Conservation (phyloP, 1,284 basidiomycete species). For the Cerrena zonata region DNA sequence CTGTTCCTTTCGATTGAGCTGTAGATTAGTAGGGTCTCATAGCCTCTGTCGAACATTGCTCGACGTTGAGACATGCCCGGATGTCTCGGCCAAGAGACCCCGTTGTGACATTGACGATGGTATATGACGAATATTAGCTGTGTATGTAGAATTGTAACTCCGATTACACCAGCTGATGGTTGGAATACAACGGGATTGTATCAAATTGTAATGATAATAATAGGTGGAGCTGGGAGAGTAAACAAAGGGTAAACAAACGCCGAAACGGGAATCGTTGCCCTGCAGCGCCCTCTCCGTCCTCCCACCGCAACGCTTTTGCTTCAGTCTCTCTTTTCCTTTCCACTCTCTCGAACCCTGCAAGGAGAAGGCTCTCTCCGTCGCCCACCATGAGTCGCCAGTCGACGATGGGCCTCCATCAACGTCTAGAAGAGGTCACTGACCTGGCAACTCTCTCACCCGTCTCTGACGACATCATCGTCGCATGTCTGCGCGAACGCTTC, state of each 20-base stretch:
- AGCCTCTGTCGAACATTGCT: not conserved
- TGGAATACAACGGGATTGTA: not conserved
- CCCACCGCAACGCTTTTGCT: not conserved
- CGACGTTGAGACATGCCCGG: not conserved
- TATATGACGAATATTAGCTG: too few relatives aligned
- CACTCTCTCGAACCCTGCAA: not conserved
- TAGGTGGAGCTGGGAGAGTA: too few relatives aligned
- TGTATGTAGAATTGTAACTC: not conserved
- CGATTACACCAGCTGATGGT: not conserved
- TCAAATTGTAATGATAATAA: not conserved
- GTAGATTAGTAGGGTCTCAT: not conserved
- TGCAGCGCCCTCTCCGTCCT: not conserved
- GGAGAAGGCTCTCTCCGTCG: constrained; percentile 6
- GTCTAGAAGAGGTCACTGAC: constrained; percentile 64
- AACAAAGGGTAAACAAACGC: not conserved
- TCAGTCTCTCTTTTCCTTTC: not conserved
- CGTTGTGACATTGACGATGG: too few relatives aligned
- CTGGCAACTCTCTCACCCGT: constrained; percentile 54
- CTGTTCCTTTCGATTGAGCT: constrained; percentile 75
- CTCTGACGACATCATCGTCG: constrained; percentile 74
- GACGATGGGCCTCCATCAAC: constrained; percentile 43
- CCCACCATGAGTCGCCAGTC: constrained; percentile 29
- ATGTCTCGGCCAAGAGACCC: not conserved
- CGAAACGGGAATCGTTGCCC: not conserved
- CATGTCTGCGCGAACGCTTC: constrained; percentile 81